Percentiles rank a stretch among this genome's conserved stretches.
Conservation (phyloP, 2,329 filamentous ascomycete genomes). For the Scedosporium aurantiacum region DNA sequence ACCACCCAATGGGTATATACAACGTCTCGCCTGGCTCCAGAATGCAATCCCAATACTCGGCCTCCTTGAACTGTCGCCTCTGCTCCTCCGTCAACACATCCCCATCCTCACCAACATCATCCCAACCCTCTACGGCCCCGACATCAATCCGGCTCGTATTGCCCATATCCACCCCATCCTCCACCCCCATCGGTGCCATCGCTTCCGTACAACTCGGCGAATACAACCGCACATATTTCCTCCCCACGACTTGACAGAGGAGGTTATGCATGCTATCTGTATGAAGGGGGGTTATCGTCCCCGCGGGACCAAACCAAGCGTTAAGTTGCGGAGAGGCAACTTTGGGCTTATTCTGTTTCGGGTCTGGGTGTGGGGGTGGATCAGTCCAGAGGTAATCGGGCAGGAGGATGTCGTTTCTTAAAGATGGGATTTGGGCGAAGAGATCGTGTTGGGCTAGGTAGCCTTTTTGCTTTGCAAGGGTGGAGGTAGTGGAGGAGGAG, state of each 20-base stretch:
- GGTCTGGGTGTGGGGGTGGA: constrained; percentile 44
- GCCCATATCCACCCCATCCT: constrained; percentile 74
- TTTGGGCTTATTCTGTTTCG: constrained; percentile 23
- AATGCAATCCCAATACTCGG: constrained; percentile 65
- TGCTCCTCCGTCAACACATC: constrained; percentile 26
- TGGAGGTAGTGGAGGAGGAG: not conserved
- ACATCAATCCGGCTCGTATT: constrained; percentile 81
- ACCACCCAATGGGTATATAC: constrained; percentile 91
- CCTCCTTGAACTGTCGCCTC: constrained; percentile 39
- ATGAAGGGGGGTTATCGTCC: constrained; percentile 85
- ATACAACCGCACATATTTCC: constrained; percentile 88
- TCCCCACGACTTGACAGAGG: constrained; percentile 76
- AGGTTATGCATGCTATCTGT: constrained; percentile 93
- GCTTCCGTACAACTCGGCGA: constrained; percentile 48
- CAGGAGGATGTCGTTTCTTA: constrained; percentile 64
- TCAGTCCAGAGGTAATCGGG: constrained; percentile 77
- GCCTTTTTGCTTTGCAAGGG: constrained; percentile 32
- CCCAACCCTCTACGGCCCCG: constrained; percentile 54
- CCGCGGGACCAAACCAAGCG: constrained; percentile 83
- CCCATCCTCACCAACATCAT: constrained; percentile 17
- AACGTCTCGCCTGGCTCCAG: constrained; percentile 72
- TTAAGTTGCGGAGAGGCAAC: constrained; percentile 61
- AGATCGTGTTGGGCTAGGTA: constrained; percentile 92
- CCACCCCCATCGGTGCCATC: constrained; percentile 51
- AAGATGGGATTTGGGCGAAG: constrained; percentile 65